phyloP scores from a whole-genome alignment of 345 rosid species.

The Acer yangbiense region DNA sequence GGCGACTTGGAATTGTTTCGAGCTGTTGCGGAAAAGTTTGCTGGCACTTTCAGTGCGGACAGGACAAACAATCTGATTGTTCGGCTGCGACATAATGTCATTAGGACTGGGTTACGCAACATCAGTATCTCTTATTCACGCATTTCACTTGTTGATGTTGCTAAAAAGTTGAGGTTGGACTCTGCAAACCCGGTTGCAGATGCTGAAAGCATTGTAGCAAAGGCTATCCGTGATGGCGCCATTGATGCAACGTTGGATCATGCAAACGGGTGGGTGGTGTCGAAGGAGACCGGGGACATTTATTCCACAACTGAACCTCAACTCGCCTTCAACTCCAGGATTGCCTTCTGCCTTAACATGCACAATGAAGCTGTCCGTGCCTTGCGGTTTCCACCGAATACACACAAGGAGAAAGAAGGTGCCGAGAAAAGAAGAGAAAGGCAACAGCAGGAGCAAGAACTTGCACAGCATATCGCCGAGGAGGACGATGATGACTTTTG shows the following conservation, averaged over 20 bases:
- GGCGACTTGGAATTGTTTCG: constrained; percentile 92
- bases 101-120: constrained; percentile 78
- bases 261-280: constrained; percentile 69
- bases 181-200: constrained; percentile 69
- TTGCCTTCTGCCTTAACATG: constrained; percentile 86
- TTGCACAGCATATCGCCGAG: constrained; percentile 85
- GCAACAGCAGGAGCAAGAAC: constrained; percentile 88
- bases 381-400: constrained; percentile 67
- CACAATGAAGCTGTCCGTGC: constrained; percentile 89
- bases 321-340: constrained; percentile 79
- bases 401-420: constrained; percentile 79
- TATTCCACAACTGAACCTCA: constrained; percentile 94
- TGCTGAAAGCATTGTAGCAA: constrained; percentile 82
- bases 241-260: constrained; percentile 84
- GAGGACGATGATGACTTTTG: constrained; percentile 86
- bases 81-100: constrained; percentile 77
- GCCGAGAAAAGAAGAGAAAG: constrained; percentile 84
- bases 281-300: constrained; percentile 86
- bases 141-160: constrained; percentile 68
- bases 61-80: constrained; percentile 72
- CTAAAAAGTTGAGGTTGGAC: constrained; percentile 59
- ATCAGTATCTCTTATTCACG: constrained; percentile 77
- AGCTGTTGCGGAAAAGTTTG: constrained; percentile 68
- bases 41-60: constrained; percentile 57
- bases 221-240: constrained; percentile 87